Evolutionary conservation across 768 basidiomycete genomes (phyloP), one percentile per base, ranked within the genome.

Genomic region (Suillus bovinus): DNA sequence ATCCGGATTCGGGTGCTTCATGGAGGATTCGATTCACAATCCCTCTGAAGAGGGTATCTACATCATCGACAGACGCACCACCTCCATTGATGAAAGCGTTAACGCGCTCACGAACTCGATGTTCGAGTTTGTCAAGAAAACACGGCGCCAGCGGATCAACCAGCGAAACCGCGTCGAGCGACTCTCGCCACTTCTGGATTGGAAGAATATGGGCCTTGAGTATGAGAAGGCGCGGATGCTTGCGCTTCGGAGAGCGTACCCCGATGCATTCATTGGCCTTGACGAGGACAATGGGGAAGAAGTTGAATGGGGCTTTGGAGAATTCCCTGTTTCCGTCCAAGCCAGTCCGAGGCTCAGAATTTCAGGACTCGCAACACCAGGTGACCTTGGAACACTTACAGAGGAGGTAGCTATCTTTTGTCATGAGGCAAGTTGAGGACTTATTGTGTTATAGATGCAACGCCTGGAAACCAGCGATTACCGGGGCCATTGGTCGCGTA

Each of bases 91-190:
- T 68, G 94, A 97, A 55, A 92, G 94, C 3, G 93, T 96, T 69
- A 88, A 82, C 77, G 89, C 90, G 72, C 86, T 99, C 50, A 81
- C 90, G 7, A 85, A 86, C 47, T 75, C 84, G 68, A 88, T 96
- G 86, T 87, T 87, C 76, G 70, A 76, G 6, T 96, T 96, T 79
- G 82, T 83, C 60, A 80, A 78, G 66, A 94, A 94, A 81, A 89
- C 94, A 5, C 84, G 97, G n/a, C 84, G 97, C 49, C 97, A 99
- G 75, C 86, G 97, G 55, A 99, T 99, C 76, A 99, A 99, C 77
- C 97, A 99, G 79, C 90, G 97, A 36, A 99, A 99, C 79, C 87
- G 97, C 47, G 96, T 98, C 59, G 97, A 99, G 74, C 86, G 97
- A 31, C 82, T 99, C 20, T 90, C 87, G 56, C 96, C 96, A 17